Conservation (phyloP, 176 grass and related monocot genomes). For the Bothriochloa decipiens region DNA sequence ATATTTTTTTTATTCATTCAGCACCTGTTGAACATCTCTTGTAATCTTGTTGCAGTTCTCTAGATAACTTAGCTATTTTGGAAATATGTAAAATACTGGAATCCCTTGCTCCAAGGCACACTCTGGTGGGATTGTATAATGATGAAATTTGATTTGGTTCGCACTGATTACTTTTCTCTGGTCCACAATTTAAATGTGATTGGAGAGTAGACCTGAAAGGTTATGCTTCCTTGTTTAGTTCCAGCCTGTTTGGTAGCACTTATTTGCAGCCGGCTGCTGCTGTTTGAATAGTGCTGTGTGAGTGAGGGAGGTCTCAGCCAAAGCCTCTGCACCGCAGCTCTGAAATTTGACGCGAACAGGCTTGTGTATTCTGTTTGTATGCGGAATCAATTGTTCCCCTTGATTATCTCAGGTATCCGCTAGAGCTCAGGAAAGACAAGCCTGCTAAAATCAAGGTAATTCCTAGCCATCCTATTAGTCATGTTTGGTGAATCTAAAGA, state of each 20-base stretch:
- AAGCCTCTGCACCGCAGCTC: too few species aligned
- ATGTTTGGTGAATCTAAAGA: constrained; percentile 20
- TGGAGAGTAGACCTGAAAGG: constrained; percentile 23
- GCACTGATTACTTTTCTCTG: constrained; percentile 6
- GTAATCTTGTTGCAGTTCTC: not conserved
- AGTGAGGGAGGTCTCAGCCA: too few species aligned
- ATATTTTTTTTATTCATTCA: not conserved
- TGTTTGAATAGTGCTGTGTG: too few species aligned
- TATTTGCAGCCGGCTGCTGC: too few species aligned
- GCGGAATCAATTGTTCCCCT: constrained; percentile 40
- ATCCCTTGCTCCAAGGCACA: not conserved
- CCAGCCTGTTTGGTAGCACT: too few species aligned
- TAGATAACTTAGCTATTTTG: constrained; percentile 27
- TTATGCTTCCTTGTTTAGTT: constrained; percentile 18
- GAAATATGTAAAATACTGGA: constrained; percentile 4
- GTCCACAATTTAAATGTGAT: not conserved
- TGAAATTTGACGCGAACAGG: too few species aligned
- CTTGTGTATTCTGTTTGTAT: constrained; percentile 26
- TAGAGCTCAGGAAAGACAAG: constrained; percentile 96
- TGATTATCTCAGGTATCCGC: constrained; percentile 81
- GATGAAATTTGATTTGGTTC: not conserved
- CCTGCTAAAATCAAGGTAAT: constrained; percentile 89
- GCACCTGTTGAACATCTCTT: not conserved
- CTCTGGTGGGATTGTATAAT: constrained; percentile 20
- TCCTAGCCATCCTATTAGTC: constrained; percentile 25